Conservation (phyloP, 257 asterid genomes). For the Lithospermum erythrorhizon region DNA sequence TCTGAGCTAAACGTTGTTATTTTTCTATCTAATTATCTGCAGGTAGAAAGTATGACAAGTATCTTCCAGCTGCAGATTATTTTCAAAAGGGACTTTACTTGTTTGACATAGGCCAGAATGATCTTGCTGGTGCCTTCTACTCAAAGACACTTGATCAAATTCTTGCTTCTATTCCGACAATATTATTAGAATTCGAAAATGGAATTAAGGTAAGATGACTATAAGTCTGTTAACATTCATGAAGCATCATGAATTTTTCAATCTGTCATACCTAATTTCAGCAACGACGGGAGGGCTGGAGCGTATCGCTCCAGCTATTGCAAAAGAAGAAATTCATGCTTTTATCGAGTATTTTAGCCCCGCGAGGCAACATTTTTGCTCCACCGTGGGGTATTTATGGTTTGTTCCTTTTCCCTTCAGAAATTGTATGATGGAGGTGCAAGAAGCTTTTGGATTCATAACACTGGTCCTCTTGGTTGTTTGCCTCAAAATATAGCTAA, state of each 20-base stretch:
- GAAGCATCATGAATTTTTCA: neutral
- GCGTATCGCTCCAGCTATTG: neutral
- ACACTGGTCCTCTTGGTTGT: slow-evolving; percentile 95
- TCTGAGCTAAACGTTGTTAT: neutral
- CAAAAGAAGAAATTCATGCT: neutral
- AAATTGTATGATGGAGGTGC: slow-evolving; percentile 71
- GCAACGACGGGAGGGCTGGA: neutral
- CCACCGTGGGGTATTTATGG: neutral
- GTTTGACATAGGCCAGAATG: slow-evolving; percentile 97
- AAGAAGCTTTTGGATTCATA: slow-evolving; percentile 83
- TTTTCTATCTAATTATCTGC: slow-evolving; percentile 12
- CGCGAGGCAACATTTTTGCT: neutral
- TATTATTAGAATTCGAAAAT: slow-evolving; percentile 55
- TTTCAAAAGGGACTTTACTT: slow-evolving; percentile 68
- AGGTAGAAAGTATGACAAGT: slow-evolving; percentile 59
- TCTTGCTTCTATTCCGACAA: slow-evolving; percentile 68
- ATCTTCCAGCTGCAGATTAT: slow-evolving; percentile 52
- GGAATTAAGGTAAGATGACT: slow-evolving; percentile 44
- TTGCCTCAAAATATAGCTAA: slow-evolving; percentile 70
- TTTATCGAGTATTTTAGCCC: no score
- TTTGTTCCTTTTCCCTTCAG: slow-evolving; percentile 24
- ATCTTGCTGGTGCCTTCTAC: slow-evolving; percentile 85
- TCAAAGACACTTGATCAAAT: slow-evolving; percentile 77
- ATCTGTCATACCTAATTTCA: neutral
- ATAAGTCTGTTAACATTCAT: neutral